These are phyloP conservation scores for Pseudovirgaria hyperparasitica DNA, from an alignment of 2,329 filamentous ascomycete species.

Conservation along the genomic window DNA sequence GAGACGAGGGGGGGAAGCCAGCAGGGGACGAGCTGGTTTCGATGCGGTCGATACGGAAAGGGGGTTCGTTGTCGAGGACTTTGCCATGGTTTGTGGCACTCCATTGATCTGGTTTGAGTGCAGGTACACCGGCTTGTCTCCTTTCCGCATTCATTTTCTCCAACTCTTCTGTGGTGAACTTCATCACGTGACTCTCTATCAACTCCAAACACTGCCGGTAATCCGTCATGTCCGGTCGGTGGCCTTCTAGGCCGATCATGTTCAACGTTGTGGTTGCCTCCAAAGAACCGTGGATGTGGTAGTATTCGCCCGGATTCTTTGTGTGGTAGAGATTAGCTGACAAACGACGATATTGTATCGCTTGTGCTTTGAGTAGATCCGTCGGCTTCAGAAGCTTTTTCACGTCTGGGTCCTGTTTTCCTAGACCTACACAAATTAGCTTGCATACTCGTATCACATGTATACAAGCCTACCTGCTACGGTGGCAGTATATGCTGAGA, in stretches of 20 bases:
- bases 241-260: slow-evolving; percentile 56
- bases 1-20: slow-evolving; percentile 32
- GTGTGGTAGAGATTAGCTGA: slow-evolving; percentile 62
- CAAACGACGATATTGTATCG: slow-evolving; percentile 56
- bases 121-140: slow-evolving; percentile 30
- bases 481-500: slow-evolving; percentile 45
- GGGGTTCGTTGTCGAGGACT: slow-evolving; percentile 26
- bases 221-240: slow-evolving; percentile 45
- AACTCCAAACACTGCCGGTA: slow-evolving; percentile 27
- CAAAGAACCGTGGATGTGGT: slow-evolving; percentile 63
- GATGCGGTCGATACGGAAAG: slow-evolving; percentile 37
- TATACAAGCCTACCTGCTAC: slow-evolving; percentile 42
- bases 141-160: slow-evolving; percentile 29
- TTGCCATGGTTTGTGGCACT: slow-evolving; percentile 26
- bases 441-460: too few species aligned
- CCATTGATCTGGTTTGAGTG: slow-evolving; percentile 29
- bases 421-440: too few species aligned
- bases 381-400: too few species aligned
- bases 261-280: slow-evolving; percentile 56
- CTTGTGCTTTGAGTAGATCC: slow-evolving; percentile 58
- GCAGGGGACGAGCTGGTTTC: slow-evolving; percentile 37
- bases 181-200: slow-evolving; percentile 29
- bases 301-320: slow-evolving; percentile 52
- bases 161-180: slow-evolving; percentile 25
- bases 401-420: too few species aligned